Base-by-base conservation (phyloP, 129 eudicot genomes). In the Chrysanthemum lavandulifolium region DNA sequence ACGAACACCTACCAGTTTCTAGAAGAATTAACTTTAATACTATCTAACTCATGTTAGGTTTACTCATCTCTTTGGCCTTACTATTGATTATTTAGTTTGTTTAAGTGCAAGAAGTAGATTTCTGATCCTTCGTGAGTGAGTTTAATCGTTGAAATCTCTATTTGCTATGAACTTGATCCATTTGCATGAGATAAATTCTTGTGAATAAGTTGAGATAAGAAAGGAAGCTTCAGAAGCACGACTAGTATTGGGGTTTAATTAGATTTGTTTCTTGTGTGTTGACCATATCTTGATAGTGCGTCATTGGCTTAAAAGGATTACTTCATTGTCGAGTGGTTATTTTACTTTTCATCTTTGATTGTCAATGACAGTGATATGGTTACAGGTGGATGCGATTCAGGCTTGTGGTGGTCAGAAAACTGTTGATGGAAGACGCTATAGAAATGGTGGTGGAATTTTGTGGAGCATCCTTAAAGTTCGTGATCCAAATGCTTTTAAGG, bases 331-430 rank as follows among this genome's bases (percentile, higher is more conserved):
- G 65, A 62, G 27, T 61, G 54, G 14, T 16, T 54, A 63, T 61
- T 29, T 62, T 68, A 47, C 6, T 50, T 0, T 36, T 69, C 7
- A 25, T 43, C 7, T 65, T 45, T n/a, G 59, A 78, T 47, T 27
- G 10, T 48, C 65, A 48, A 48, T 71, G 65, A 72, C 23, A 48
- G 70, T 65, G 45, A 14, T 61, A 47, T 63, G 51, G 73, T 68
- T 72, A 76, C 86, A 94, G 97, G 99, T 94, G 71, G 96, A 88
- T 69, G 97, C 96, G 51, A 86, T 94, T 80, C 99, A 94, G 77
- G 81, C 97, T 69, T 90, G 99, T 74, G 97, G 99, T 55, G 99
- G 99, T 59, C 99, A 94, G 83, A 94, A 86, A 85, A 90, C 96
- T 68, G 81, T 82, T 62, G 93, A 84, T 82, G 97, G 91, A 27